phyloP scores from a whole-genome alignment of 192 early-diverging fungal species.

The Podila epigama region DNA sequence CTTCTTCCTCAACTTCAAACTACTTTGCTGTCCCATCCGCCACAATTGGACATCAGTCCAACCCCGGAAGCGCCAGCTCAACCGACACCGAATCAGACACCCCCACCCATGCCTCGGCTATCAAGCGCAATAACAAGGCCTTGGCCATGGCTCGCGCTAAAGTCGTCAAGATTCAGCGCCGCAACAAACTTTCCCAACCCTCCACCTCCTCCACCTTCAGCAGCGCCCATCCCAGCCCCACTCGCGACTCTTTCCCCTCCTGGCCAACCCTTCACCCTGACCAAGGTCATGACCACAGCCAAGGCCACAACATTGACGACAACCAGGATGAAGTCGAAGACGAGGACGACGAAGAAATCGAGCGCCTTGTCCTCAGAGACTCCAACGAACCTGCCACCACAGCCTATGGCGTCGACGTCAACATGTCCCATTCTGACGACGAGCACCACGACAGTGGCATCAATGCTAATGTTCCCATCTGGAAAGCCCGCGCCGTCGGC shows the following conservation, averaged over 20 bases:
- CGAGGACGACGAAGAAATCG: conserved; percentile 10
- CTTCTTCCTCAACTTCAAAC: conserved; percentile 2
- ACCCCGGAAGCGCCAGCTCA: conserved; percentile 5
- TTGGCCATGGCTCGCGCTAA: conserved; percentile 38
- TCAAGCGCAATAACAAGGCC: conserved; percentile 7
- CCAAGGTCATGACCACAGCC: neutral
- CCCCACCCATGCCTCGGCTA: neutral
- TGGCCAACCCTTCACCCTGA: conserved; percentile 3
- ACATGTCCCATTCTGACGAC: conserved; percentile 34
- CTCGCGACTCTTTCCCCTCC: neutral
- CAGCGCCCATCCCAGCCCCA: neutral
- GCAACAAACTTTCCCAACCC: neutral
- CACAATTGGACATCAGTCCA: neutral
- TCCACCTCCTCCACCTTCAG: neutral
- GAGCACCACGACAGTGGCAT: conserved; percentile 5
- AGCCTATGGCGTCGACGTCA: conserved; percentile 7
- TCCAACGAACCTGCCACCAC: neutral
- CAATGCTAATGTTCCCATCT: conserved; percentile 28
- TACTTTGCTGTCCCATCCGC: conserved; percentile 5
- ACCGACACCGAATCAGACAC: conserved; percentile 41
- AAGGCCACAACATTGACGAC: conserved; percentile 5
- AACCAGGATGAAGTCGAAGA: conserved; percentile 14
- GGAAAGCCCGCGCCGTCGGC: conserved; percentile 32
- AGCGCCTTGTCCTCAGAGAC: conserved; percentile 35
- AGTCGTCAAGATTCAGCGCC: conserved; percentile 22